Evolutionary conservation across 2,329 filamentous ascomycete species (phyloP).

Genomic region (Hypoxylon sp.): DNA sequence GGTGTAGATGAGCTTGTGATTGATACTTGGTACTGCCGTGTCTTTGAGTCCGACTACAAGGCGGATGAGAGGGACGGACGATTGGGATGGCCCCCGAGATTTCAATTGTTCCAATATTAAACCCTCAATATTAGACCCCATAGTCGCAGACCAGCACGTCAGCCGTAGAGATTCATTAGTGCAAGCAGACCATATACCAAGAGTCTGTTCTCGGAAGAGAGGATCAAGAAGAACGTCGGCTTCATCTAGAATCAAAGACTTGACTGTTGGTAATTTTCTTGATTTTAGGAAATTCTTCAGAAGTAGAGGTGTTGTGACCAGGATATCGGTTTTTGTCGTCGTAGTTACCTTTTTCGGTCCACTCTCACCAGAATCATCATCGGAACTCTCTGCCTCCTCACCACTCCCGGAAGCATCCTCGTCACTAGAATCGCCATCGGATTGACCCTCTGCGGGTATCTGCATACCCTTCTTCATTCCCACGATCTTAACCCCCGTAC

Average conservation of each 20-base stretch:
- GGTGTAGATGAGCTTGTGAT: slow-evolving; percentile 90
- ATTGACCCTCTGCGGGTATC: slow-evolving; percentile 66
- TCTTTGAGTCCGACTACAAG: slow-evolving; percentile 97
- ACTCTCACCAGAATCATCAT: slow-evolving; percentile 59
- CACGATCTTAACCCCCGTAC: slow-evolving; percentile 83
- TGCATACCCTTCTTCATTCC: slow-evolving; percentile 90
- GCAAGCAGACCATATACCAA: slow-evolving; percentile 87
- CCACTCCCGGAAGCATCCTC: slow-evolving; percentile 44
- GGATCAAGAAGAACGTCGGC: slow-evolving; percentile 94
- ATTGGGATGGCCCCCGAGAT: slow-evolving; percentile 63
- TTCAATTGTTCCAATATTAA: slow-evolving; percentile 79
- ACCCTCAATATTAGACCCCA: slow-evolving; percentile 92
- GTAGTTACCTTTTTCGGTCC: slow-evolving; percentile 54
- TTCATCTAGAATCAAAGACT: slow-evolving; percentile 88
- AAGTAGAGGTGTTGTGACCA: slow-evolving; percentile 84
- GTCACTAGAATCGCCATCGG: slow-evolving; percentile 51
- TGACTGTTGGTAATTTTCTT: slow-evolving; percentile 75
- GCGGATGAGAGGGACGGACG: slow-evolving; percentile 75
- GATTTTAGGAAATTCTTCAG: slow-evolving; percentile 80
- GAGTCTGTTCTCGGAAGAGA: slow-evolving; percentile 89
- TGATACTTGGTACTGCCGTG: slow-evolving; percentile 91
- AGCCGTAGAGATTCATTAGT: slow-evolving; percentile 77
- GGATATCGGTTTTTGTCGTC: slow-evolving; percentile 80
- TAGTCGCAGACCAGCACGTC: slow-evolving; percentile 95
- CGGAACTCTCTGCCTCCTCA: slow-evolving; percentile 49